Evolutionary conservation across 23 red algal species (phyloP).

Genomic region (Gracilaria domingensis): DNA sequence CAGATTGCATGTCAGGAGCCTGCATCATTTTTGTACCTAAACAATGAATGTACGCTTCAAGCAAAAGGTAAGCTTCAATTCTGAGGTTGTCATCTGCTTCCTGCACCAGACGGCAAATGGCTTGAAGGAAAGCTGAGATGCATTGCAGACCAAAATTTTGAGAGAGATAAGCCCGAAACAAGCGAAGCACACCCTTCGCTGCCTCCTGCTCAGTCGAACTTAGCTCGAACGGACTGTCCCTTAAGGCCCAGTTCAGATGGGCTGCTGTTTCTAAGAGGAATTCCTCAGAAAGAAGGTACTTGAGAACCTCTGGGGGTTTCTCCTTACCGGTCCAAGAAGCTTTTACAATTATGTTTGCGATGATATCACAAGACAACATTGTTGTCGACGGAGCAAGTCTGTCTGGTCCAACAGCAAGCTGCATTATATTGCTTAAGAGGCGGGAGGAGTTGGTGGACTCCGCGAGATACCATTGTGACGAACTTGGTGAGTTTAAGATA

Average conservation of each 20-base stretch:
- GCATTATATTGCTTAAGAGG: slow-evolving; percentile 3
- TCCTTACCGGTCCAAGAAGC: slow-evolving; percentile 16
- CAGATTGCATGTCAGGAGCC: not conserved
- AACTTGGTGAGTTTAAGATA: not conserved
- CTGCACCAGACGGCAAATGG: slow-evolving; percentile 37
- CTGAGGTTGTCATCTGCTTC: slow-evolving; percentile 20
- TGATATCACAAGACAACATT: slow-evolving; percentile 41
- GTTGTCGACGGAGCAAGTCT: slow-evolving; percentile 2
- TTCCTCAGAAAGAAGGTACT: slow-evolving; percentile 19
- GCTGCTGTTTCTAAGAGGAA: slow-evolving; percentile 28
- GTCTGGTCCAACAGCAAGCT: slow-evolving; percentile 26
- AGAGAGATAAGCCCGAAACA: slow-evolving; percentile 47
- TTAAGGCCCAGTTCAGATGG: slow-evolving; percentile 37
- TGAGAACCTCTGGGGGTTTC: not conserved
- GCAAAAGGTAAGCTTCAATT: slow-evolving; percentile 39
- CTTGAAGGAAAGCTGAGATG: slow-evolving; percentile 20
- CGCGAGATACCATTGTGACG: not conserved
- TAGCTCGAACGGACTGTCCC: slow-evolving; percentile 7
- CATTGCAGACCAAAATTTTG: not conserved
- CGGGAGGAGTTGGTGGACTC: not conserved
- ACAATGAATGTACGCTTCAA: slow-evolving; percentile 65
- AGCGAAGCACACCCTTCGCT: slow-evolving; percentile 50
- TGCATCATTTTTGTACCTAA: not conserved
- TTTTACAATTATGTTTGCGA: slow-evolving; percentile 33
- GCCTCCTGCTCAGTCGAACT: not conserved